Evolutionary conservation across 441 rosid species (phyloP).

Genomic region (Capsella rubella): DNA sequence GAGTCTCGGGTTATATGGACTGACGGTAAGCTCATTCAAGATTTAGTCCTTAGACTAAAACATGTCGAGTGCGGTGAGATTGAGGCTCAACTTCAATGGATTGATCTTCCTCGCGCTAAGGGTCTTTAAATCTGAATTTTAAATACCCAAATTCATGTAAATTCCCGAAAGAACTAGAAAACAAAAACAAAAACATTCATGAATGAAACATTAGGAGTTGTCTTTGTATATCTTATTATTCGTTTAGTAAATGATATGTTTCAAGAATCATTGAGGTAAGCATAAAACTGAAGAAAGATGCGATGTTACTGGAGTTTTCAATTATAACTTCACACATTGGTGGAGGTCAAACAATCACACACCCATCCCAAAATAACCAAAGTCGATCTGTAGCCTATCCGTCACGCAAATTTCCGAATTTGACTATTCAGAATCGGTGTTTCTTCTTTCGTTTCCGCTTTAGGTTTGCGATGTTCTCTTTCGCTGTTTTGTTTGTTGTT

Average conservation of each 20-base stretch:
- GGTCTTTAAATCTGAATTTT: conserved; percentile 40
- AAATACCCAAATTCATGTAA: conserved; percentile 4
- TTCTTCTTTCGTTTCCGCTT: no score
- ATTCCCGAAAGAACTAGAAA: neutral
- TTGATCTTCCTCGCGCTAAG: conserved; percentile 72
- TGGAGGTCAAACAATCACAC: no score
- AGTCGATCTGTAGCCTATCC: no score
- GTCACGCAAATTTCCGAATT: no score
- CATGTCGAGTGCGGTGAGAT: conserved; percentile 77
- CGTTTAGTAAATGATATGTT: neutral
- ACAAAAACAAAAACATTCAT: neutral
- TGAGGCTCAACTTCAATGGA: conserved; percentile 76
- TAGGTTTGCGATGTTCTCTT: no score
- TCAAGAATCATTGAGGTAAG: neutral
- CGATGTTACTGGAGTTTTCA: neutral
- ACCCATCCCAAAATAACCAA: no score
- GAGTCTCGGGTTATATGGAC: conserved; percentile 54
- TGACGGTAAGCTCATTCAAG: conserved; percentile 62
- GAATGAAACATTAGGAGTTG: neutral
- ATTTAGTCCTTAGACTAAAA: conserved; percentile 58
- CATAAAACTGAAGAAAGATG: neutral
- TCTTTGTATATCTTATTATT: neutral
- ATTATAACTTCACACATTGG: neutral
- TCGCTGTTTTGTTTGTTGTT: no score
- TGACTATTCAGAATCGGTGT: no score